phyloP scores from a whole-genome alignment of 1,284 basidiomycete species.

The Puccinia triticina region DNA sequence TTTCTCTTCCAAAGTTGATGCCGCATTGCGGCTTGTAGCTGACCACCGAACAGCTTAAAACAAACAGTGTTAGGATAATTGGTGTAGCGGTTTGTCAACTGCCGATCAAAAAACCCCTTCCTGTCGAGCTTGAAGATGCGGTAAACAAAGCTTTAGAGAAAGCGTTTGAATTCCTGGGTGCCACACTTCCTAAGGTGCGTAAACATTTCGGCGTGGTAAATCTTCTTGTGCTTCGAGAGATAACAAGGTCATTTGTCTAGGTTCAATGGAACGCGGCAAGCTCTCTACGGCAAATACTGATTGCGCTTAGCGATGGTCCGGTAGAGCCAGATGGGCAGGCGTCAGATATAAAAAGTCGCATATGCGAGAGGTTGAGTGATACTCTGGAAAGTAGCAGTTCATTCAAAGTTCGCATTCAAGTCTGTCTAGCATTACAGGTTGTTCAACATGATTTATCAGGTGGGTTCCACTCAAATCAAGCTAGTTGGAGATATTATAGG shows the following conservation, averaged over 20 bases:
- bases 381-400: slow-evolving; percentile 22
- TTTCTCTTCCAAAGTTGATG: not conserved
- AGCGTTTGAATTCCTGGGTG: not conserved
- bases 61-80: slow-evolving; percentile 31
- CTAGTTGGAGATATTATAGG: not conserved
- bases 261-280: slow-evolving; percentile 50
- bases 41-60: slow-evolving; percentile 23
- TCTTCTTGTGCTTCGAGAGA: not conserved
- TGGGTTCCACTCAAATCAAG: not conserved
- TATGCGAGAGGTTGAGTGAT: not conserved
- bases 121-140: not conserved
- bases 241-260: not conserved
- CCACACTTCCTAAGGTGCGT: slow-evolving; percentile 29
- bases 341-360: not conserved
- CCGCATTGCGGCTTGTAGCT: not conserved
- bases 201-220: not conserved
- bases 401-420: slow-evolving; percentile 47
- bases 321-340: not conserved
- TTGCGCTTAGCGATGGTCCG: not conserved
- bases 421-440: slow-evolving; percentile 38
- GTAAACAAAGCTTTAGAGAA: not conserved
- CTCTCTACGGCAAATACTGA: slow-evolving; percentile 28
- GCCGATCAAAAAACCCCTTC: not conserved
- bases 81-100: slow-evolving; percentile 5
- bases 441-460: not conserved